phyloP scores from a whole-genome alignment of 2,329 filamentous ascomycete species.

The Pseudogymnoascus sp. region DNA sequence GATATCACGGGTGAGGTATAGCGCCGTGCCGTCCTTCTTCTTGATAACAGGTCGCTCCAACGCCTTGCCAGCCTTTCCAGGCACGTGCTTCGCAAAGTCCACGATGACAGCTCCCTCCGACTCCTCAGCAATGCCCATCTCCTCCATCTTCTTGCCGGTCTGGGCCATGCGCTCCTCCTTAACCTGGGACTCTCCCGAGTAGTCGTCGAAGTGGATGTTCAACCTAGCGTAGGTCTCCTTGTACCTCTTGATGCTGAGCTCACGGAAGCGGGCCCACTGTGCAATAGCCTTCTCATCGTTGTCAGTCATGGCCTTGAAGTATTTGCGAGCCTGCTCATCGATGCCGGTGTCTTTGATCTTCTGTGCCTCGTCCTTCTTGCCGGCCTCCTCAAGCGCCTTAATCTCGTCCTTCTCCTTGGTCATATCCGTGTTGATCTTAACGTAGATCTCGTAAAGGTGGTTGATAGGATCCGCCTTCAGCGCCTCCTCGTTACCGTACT shows the following conservation, averaged over 20 bases:
- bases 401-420: constrained; percentile 59
- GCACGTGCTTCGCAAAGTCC: constrained; percentile 61
- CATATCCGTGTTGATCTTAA: constrained; percentile 61
- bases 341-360: constrained; percentile 48
- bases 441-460: constrained; percentile 76
- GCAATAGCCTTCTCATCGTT: constrained; percentile 53
- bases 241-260: constrained; percentile 60
- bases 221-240: constrained; percentile 61
- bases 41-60: constrained; percentile 65
- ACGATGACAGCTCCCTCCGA: constrained; percentile 67
- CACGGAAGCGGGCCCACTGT: constrained; percentile 59
- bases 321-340: constrained; percentile 68
- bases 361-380: constrained; percentile 40
- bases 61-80: constrained; percentile 60
- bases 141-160: constrained; percentile 53
- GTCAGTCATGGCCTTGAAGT: constrained; percentile 66
- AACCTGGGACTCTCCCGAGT: constrained; percentile 70
- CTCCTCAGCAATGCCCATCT: constrained; percentile 59
- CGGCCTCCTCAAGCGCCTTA: constrained; percentile 42
- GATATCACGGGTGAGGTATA: constrained; percentile 74
- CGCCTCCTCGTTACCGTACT: constrained; percentile 66
- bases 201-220: constrained; percentile 64
- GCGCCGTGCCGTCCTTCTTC: constrained; percentile 66
- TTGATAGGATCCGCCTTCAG: constrained; percentile 69
- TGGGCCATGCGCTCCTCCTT: constrained; percentile 58